Conservation (phyloP, 2,329 filamentous ascomycete genomes). For the Claviceps africana region DNA sequence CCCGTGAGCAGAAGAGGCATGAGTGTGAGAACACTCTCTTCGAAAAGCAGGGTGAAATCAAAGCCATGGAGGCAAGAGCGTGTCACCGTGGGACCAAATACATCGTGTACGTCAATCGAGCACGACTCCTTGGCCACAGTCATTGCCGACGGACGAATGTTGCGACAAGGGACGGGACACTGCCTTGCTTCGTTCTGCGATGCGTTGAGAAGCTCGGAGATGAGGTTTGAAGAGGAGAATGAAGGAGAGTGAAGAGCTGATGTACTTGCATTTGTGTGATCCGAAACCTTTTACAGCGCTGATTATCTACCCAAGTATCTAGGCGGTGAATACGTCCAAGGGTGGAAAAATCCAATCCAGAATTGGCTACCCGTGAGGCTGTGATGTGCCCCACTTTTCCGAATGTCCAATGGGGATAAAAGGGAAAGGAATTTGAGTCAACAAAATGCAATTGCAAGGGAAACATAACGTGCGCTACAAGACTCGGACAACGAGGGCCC, state of each 20-base stretch:
- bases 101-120: constrained; percentile 6
- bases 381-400: no score
- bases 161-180: not conserved
- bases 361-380: no score
- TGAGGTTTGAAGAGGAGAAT: not conserved
- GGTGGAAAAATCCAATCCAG: no score
- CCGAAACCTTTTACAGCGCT: not conserved
- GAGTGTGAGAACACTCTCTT: constrained; percentile 13
- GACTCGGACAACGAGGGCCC: no score
- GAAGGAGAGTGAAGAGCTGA: not conserved
- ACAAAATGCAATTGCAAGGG: no score
- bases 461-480: no score
- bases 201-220: not conserved
- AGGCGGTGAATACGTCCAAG: no score
- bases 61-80: constrained; percentile 12
- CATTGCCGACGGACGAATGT: not conserved
- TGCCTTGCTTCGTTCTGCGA: not conserved
- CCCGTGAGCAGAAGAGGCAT: constrained; percentile 10
- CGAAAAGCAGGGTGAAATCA: constrained; percentile 17
- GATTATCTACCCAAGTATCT: not conserved
- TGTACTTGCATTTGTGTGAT: not conserved
- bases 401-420: no score
- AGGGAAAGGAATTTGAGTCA: no score
- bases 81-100: constrained; percentile 10
- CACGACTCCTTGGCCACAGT: constrained; percentile 2